phyloP scores from a whole-genome alignment of 495 filamentous ascomycete species.

The Xylaria nigripes region DNA sequence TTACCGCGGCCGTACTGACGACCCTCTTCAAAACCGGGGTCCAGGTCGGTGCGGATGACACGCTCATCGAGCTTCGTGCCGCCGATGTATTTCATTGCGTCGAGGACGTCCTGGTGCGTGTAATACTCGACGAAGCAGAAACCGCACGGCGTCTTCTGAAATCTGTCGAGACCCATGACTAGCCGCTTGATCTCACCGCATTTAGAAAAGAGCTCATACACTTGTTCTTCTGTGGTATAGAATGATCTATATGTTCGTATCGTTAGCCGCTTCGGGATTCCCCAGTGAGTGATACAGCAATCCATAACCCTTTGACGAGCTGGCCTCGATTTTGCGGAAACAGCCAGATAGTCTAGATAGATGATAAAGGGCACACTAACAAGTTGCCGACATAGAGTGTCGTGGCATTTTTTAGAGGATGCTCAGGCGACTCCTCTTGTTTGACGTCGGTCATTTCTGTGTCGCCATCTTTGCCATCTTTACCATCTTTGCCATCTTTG shows the following conservation, averaged over 20 bases:
- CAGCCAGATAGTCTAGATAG: background rate
- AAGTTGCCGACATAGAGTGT: constrained; percentile 97
- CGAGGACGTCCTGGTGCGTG: constrained; percentile 88
- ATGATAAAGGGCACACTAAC: constrained; percentile 46
- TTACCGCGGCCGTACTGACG: constrained; percentile 87
- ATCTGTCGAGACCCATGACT: constrained; percentile 96
- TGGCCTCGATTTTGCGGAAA: background rate
- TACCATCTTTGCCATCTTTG: constrained; percentile 18
- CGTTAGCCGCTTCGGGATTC: background rate
- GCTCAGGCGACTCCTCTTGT: constrained; percentile 49
- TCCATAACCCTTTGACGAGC: background rate
- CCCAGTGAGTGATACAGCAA: background rate
- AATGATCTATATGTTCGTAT: constrained; percentile 63
- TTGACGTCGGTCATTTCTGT: constrained; percentile 37
- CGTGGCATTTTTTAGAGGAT: constrained; percentile 76
- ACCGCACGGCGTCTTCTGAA: constrained; percentile 94
- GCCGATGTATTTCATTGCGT: constrained; percentile 97
- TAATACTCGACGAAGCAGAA: constrained; percentile 99
- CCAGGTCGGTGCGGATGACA: constrained; percentile 92
- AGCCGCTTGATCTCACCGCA: constrained; percentile 96
- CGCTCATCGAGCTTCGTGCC: constrained; percentile 98
- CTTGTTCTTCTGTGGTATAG: constrained; percentile 98
- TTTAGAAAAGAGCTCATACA: constrained; percentile 95
- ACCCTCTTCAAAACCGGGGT: constrained; percentile 92
- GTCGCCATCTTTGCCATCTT: constrained; percentile 51